phyloP scores from a whole-genome alignment of 345 rosid genomes.

The Erodium maritimum region DNA sequence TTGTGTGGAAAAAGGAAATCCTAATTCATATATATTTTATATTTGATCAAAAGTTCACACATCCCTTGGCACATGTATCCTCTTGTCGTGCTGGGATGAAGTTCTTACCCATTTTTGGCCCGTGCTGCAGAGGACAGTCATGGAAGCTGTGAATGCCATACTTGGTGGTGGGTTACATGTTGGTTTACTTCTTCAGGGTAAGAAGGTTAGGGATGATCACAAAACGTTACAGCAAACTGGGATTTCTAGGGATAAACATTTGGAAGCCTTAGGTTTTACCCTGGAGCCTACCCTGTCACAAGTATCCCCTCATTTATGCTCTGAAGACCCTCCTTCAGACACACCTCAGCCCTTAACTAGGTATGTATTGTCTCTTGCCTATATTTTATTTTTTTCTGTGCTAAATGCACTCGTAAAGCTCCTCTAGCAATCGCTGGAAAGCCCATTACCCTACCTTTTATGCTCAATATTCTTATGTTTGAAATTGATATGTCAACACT shows the following conservation, averaged over 20 bases:
- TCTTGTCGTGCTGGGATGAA: neutral
- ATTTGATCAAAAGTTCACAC: too few species aligned
- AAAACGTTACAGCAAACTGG: slow-evolving; percentile 76
- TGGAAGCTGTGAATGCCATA: slow-evolving; percentile 76
- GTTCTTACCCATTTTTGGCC: neutral
- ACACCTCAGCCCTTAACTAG: slow-evolving; percentile 48
- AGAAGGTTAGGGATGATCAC: slow-evolving; percentile 78
- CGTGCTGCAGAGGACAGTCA: slow-evolving; percentile 56
- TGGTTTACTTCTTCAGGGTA: slow-evolving; percentile 78
- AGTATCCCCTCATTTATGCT: slow-evolving; percentile 19
- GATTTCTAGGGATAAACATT: slow-evolving; percentile 43
- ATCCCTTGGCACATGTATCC: too few species aligned
- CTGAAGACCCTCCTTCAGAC: slow-evolving; percentile 35
- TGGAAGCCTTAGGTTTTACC: slow-evolving; percentile 67
- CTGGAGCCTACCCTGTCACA: slow-evolving; percentile 70
- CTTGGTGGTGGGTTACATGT: slow-evolving; percentile 72
- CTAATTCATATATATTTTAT: too few species aligned
- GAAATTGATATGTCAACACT: neutral
- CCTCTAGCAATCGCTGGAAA: neutral
- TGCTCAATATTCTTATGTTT: too few species aligned
- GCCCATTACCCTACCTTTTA: neutral
- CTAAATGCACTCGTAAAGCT: neutral
- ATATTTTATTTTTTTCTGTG: too few species aligned
- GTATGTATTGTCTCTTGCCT: slow-evolving; percentile 18
- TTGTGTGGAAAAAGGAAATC: too few species aligned